Evolutionary conservation across 768 basidiomycete species (phyloP).

Genomic region (Candolleomyces aberdarensis): DNA sequence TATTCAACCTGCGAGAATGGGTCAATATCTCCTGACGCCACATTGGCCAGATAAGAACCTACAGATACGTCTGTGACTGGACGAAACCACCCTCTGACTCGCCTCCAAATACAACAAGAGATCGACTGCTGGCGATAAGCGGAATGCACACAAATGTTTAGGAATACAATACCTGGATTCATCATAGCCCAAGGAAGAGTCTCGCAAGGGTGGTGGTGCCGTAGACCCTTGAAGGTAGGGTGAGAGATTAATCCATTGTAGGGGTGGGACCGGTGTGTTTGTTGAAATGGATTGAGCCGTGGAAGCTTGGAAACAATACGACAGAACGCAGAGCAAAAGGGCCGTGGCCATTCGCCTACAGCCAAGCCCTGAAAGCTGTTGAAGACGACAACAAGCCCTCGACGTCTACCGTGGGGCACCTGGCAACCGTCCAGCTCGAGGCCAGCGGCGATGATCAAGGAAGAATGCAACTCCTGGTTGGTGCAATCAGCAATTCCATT

Average conservation of each 20-base stretch:
- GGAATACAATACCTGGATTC: conserved; percentile 33
- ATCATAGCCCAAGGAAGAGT: conserved; percentile 67
- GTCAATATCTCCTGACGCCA: neutral
- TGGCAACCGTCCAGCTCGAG: neutral
- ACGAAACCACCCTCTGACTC: conserved; percentile 63
- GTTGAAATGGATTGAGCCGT: conserved; percentile 51
- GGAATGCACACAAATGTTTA: conserved; percentile 7
- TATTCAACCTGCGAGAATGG: conserved; percentile 49
- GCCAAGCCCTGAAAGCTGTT: neutral
- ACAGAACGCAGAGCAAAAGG: conserved; percentile 23
- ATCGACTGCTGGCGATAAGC: conserved; percentile 44
- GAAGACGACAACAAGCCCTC: neutral
- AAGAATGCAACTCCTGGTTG: neutral
- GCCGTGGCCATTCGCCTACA: conserved; percentile 29
- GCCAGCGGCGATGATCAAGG: neutral
- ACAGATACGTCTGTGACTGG: conserved; percentile 70
- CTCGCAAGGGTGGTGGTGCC: conserved; percentile 61
- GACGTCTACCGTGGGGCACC: neutral
- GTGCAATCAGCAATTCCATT: neutral
- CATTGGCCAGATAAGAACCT: conserved; percentile 17
- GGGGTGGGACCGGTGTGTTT: conserved; percentile 52
- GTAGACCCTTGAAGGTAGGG: conserved; percentile 49
- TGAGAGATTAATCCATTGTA: conserved; percentile 77
- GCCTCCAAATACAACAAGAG: conserved; percentile 73
- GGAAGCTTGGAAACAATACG: conserved; percentile 22